Conservation (phyloP, 306 rosid species). For the Cucumis melo region DNA sequence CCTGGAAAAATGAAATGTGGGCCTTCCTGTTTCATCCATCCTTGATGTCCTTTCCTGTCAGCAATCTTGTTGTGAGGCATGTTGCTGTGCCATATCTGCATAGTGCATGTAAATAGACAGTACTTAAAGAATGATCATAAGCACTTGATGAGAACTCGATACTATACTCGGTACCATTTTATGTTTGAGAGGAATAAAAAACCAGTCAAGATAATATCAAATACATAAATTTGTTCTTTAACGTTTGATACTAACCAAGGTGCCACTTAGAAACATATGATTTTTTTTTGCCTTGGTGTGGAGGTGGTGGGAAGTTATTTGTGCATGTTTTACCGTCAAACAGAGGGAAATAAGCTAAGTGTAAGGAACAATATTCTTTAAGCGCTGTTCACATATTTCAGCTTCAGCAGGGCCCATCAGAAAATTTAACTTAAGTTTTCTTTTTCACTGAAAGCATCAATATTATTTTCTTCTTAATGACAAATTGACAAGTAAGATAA, state of each 20-base stretch:
- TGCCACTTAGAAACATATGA: not conserved
- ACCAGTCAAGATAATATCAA: not conserved
- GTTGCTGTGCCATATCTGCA: slow-evolving; percentile 88
- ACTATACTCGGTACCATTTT: not conserved
- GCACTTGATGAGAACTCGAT: not conserved
- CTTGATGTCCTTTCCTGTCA: slow-evolving; percentile 98
- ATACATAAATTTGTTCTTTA: not conserved
- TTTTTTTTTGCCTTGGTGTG: not conserved
- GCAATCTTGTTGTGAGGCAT: slow-evolving; percentile 97
- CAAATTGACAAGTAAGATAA: not conserved
- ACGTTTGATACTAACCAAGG: not conserved
- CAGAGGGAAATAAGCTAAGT: not conserved
- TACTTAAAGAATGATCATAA: slow-evolving; percentile 4
- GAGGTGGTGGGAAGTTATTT: not conserved
- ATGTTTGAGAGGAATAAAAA: not conserved
- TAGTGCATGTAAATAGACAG: not conserved
- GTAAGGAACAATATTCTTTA: not conserved
- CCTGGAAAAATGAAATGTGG: slow-evolving; percentile 91
- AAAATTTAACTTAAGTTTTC: not conserved
- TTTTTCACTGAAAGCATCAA: not conserved
- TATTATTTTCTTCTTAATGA: not conserved
- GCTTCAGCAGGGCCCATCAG: not conserved
- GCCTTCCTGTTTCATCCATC: slow-evolving; percentile 96
- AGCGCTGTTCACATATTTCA: not conserved
- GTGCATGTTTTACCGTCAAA: not conserved